These are phyloP conservation scores for Cryphonectria nitschkei DNA, from an alignment of 2,329 filamentous ascomycete genomes.

Conservation along the genomic window DNA sequence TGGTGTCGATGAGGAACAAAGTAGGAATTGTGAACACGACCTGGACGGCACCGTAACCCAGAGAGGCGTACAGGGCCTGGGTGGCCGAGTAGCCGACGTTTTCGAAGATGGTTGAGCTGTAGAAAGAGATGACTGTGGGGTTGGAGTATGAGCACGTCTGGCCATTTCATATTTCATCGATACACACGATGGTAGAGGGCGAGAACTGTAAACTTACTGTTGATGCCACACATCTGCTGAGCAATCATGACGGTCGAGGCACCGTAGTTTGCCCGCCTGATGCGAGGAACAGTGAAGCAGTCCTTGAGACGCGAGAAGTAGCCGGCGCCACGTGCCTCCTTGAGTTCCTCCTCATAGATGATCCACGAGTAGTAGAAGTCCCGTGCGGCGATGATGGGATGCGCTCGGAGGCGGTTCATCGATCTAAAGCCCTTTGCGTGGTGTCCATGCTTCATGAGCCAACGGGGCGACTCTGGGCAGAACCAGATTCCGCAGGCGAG, in stretches of 20 bases:
- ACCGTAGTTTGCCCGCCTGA: slow-evolving; percentile 74
- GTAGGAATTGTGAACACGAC: slow-evolving; percentile 36
- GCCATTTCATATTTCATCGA: background rate
- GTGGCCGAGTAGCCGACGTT: slow-evolving; percentile 60
- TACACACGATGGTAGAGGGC: background rate
- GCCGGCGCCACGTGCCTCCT: slow-evolving; percentile 48
- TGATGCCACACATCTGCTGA: slow-evolving; percentile 62
- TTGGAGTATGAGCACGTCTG: background rate
- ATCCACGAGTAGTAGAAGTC: slow-evolving; percentile 69
- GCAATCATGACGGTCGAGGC: slow-evolving; percentile 81
- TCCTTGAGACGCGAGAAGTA: slow-evolving; percentile 66
- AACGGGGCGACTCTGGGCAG: slow-evolving; percentile 68
- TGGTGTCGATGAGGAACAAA: slow-evolving; percentile 38
- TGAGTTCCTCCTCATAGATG: slow-evolving; percentile 55
- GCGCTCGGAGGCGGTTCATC: slow-evolving; percentile 55
- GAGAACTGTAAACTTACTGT: slow-evolving; percentile 44
- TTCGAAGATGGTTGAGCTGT: slow-evolving; percentile 66
- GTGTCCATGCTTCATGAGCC: slow-evolving; percentile 68
- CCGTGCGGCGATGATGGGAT: slow-evolving; percentile 60
- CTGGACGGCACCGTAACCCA: slow-evolving; percentile 57
- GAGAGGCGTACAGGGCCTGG: slow-evolving; percentile 63
- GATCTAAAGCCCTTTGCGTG: slow-evolving; percentile 64
- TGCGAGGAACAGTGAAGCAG: slow-evolving; percentile 69
- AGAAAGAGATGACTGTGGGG: slow-evolving; percentile 66
- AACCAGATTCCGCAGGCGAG: slow-evolving; percentile 64